phyloP scores from a whole-genome alignment of 225 moss, liverwort and hornwort genomes.

The Pleurozium schreberi region DNA sequence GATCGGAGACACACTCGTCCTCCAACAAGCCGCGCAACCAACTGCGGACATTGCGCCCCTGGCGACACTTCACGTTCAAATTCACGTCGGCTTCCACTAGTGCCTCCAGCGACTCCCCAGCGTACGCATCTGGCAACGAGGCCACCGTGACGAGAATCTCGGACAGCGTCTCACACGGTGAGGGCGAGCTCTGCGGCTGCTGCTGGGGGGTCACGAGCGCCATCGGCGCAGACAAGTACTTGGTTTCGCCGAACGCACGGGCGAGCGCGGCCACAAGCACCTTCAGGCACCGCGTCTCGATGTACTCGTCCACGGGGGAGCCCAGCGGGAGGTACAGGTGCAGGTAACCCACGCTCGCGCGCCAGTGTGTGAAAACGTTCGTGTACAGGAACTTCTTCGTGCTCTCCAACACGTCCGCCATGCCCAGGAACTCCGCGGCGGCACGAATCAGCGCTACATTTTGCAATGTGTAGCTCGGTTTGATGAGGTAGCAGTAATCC shows the following conservation, averaged over 20 bases:
- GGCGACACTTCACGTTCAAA: constrained; percentile 71
- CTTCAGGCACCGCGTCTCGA: constrained; percentile 81
- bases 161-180: constrained; percentile 67
- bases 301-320: constrained; percentile 83
- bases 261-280: constrained; percentile 76
- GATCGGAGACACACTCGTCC: constrained; percentile 33
- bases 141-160: constrained; percentile 72
- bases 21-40: constrained; percentile 69
- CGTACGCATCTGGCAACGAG: constrained; percentile 56
- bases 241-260: constrained; percentile 70
- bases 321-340: constrained; percentile 43
- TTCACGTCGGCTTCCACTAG: constrained; percentile 83
- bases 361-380: constrained; percentile 79
- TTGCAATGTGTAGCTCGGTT: constrained; percentile 60
- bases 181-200: constrained; percentile 55
- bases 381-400: constrained; percentile 77
- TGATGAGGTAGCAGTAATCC: constrained; percentile 82
- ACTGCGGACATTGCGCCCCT: constrained; percentile 69
- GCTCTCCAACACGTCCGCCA: constrained; percentile 72
- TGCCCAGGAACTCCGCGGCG: constrained; percentile 70
- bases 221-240: constrained; percentile 78
- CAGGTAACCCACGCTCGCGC: constrained; percentile 64
- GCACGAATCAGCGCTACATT: constrained; percentile 72
- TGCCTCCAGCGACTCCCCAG: constrained; percentile 60
- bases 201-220: constrained; percentile 21